phyloP scores from a whole-genome alignment of 2,329 filamentous ascomycete species.

The Penicillium aurantiogriseum region DNA sequence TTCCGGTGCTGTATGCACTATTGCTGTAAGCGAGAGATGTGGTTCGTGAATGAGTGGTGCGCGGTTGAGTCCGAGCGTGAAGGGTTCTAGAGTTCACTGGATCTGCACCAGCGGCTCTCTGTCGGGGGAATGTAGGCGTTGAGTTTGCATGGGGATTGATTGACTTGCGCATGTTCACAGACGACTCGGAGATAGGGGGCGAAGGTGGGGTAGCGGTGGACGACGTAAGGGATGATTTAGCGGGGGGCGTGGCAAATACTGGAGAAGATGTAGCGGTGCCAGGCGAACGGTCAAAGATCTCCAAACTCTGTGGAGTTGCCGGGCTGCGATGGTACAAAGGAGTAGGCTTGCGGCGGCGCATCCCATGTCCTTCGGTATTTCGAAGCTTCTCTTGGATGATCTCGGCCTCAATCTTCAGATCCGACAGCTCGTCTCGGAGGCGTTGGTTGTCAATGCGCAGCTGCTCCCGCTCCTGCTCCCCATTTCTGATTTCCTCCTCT shows the following conservation, averaged over 20 bases:
- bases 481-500: constrained; percentile 88
- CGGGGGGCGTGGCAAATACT: constrained; percentile 82
- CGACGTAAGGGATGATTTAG: constrained; percentile 63
- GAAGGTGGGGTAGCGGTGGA: constrained; percentile 82
- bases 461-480: constrained; percentile 86
- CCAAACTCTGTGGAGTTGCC: constrained; percentile 61
- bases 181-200: constrained; percentile 86
- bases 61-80: constrained; percentile 41
- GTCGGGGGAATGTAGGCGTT: constrained; percentile 48
- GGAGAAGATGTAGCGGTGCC: constrained; percentile 82
- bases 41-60: constrained; percentile 53
- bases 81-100: constrained; percentile 56
- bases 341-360: constrained; percentile 53
- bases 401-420: constrained; percentile 91
- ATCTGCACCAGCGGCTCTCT: constrained; percentile 48
- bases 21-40: constrained; percentile 58
- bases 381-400: constrained; percentile 92
- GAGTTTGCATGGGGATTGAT: constrained; percentile 41
- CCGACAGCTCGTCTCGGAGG: constrained; percentile 83
- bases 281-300: constrained; percentile 72
- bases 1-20: constrained; percentile 2
- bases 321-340: constrained; percentile 50
- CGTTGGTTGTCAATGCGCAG: constrained; percentile 89
- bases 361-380: constrained; percentile 58
- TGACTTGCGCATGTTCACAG: constrained; percentile 58